Percentiles rank a stretch among this genome's conserved stretches.
phyloP scores from a whole-genome alignment of 345 rosid genomes.

The Euphorbia peplus region DNA sequence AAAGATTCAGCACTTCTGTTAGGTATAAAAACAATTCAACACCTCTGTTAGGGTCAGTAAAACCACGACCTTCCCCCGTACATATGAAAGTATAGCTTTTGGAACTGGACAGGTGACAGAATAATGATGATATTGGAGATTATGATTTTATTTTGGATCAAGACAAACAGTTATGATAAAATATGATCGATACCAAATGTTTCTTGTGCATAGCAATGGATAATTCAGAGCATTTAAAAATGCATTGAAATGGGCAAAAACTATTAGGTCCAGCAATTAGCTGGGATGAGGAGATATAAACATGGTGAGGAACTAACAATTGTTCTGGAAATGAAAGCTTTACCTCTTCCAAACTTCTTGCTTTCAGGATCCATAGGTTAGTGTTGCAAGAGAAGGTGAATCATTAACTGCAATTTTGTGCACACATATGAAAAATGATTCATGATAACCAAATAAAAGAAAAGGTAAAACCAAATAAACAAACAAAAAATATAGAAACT shows the following conservation, averaged over 20 bases:
- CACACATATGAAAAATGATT: not conserved
- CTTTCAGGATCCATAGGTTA: conserved; percentile 61
- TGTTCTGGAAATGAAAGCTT: conserved; percentile 19
- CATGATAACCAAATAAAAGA: not conserved
- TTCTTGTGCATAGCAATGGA: not conserved
- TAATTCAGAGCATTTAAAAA: not conserved
- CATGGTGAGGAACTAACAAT: not conserved
- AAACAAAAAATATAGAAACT: not conserved
- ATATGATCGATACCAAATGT: not conserved
- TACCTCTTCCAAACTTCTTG: conserved; percentile 70
- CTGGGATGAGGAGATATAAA: not conserved
- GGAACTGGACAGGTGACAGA: too few species aligned
- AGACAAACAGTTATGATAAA: not conserved
- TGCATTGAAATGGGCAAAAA: not conserved
- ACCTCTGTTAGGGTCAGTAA: not conserved
- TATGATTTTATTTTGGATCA: not conserved
- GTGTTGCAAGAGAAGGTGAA: conserved; percentile 20
- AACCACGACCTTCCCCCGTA: not conserved
- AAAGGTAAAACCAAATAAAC: not conserved
- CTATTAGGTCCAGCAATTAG: not conserved
- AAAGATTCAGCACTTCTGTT: not conserved
- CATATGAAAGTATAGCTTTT: not conserved
- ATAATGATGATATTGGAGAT: not conserved
- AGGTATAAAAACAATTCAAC: too few species aligned
- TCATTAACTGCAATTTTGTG: conserved; percentile 37